A percentile compares a stretch with the other conserved stretches of the same genome.
Conservation (phyloP, 192 early-diverging fungal species). For the Funneliformis mosseae region DNA sequence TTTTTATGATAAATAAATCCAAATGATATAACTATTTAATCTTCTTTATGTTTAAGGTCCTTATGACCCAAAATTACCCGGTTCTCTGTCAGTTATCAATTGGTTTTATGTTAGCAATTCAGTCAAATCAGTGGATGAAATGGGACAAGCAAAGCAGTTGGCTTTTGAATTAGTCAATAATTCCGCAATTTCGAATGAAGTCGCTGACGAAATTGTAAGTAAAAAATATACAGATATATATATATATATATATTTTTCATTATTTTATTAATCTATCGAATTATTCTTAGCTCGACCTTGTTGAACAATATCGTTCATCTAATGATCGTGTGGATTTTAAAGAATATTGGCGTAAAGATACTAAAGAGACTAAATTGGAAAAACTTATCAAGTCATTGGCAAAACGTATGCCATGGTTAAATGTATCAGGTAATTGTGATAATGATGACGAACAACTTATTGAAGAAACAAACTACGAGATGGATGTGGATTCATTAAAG, state of each 20-base stretch:
- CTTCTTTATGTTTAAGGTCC: slow-evolving; percentile 54
- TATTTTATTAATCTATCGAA: neutral
- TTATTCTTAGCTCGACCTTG: slow-evolving; percentile 53
- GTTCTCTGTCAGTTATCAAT: slow-evolving; percentile 77
- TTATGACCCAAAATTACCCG: slow-evolving; percentile 78
- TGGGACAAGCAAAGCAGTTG: slow-evolving; percentile 67
- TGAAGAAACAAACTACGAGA: neutral
- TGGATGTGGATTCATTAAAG: neutral
- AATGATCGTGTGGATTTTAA: slow-evolving; percentile 63
- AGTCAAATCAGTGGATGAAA: slow-evolving; percentile 43
- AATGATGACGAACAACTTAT: neutral
- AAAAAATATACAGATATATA: neutral
- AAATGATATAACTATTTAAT: neutral
- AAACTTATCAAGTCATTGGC: slow-evolving; percentile 72
- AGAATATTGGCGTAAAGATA: slow-evolving; percentile 76
- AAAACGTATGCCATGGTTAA: slow-evolving; percentile 75
- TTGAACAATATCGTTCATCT: slow-evolving; percentile 56
- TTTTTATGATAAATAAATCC: neutral
- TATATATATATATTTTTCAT: neutral
- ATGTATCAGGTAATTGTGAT: neutral
- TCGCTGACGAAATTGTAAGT: slow-evolving; percentile 56
- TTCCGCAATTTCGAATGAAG: slow-evolving; percentile 46
- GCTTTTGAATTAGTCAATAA: slow-evolving; percentile 60
- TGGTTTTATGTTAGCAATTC: slow-evolving; percentile 80
- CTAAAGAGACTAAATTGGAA: slow-evolving; percentile 64